These are phyloP conservation scores for Cutaneotrichosporon cutaneum DNA, from an alignment of 1,284 basidiomycete species.

Conservation along the genomic window DNA sequence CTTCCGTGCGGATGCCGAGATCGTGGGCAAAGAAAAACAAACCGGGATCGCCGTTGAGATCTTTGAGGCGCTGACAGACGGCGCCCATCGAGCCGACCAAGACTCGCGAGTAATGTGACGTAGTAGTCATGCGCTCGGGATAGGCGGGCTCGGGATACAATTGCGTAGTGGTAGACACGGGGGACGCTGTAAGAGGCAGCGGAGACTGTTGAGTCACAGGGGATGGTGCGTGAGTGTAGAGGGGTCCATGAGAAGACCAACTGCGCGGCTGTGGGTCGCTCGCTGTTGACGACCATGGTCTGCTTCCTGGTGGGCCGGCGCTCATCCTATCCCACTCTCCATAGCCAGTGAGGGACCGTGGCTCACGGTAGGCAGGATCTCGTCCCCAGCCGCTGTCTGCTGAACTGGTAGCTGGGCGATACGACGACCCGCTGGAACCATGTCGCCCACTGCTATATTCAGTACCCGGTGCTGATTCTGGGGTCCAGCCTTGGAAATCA, in stretches of 20 bases:
- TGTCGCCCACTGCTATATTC: conserved; percentile 9
- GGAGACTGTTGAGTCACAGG: conserved; percentile 7
- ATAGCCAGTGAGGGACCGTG: conserved; percentile 11
- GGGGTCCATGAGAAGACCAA: conserved; percentile 4
- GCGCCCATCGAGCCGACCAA: conserved; percentile 82
- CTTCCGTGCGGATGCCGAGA: conserved; percentile 80
- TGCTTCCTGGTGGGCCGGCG: background rate
- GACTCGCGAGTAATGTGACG: conserved; percentile 74
- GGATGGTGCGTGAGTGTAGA: conserved; percentile 19
- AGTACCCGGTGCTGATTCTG: conserved; percentile 1
- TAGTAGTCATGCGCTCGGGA: conserved; percentile 52
- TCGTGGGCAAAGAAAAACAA: conserved; percentile 88
- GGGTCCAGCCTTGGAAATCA: conserved; percentile 15
- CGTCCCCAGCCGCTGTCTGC: conserved; percentile 13
- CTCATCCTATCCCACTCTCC: conserved; percentile 16
- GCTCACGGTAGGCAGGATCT: conserved; percentile 9
- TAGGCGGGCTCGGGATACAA: conserved; percentile 17
- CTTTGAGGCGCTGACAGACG: conserved; percentile 74
- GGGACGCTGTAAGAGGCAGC: conserved; percentile 17
- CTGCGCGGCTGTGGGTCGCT: conserved; percentile 10
- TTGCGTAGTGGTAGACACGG: background rate
- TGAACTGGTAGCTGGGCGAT: conserved; percentile 2
- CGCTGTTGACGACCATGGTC: conserved; percentile 15
- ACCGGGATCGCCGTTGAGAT: conserved; percentile 76
- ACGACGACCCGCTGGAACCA: conserved; percentile 5